Evolutionary conservation across 2,329 filamentous ascomycete genomes (phyloP).

Genomic region (Tolypocladium album): DNA sequence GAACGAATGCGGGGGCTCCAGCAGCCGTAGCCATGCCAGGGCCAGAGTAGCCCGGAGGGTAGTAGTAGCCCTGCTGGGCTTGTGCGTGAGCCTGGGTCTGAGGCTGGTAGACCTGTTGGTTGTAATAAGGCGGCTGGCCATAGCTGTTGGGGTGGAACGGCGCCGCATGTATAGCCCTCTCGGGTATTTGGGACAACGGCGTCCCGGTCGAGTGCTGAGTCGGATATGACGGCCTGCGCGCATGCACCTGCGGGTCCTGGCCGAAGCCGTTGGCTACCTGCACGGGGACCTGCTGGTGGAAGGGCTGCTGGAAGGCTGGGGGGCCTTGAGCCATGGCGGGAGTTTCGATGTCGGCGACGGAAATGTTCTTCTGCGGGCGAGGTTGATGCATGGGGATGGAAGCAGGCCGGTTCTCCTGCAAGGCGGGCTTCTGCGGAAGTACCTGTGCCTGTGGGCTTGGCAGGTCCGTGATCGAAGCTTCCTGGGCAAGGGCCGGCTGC

Average conservation of each 20-base stretch:
- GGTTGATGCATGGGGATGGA: conserved; percentile 80
- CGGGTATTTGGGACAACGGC: conserved; percentile 83
- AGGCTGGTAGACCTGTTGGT: conserved; percentile 32
- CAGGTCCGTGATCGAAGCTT: conserved; percentile 37
- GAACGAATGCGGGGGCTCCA: conserved; percentile 46
- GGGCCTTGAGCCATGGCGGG: conserved; percentile 49
- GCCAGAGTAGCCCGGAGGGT: conserved; percentile 41
- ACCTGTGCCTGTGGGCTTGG: conserved; percentile 48
- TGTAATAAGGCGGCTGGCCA: conserved; percentile 44
- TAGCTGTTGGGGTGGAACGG: conserved; percentile 75
- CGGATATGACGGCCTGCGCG: conserved; percentile 57
- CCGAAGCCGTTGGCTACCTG: conserved; percentile 51
- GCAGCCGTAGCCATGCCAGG: conserved; percentile 39
- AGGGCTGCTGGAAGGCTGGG: conserved; percentile 81
- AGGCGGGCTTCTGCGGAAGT: conserved; percentile 45
- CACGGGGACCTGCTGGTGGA: conserved; percentile 86
- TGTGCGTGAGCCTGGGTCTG: conserved; percentile 11
- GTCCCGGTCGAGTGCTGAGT: conserved; percentile 65
- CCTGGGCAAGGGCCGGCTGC: conserved; percentile 5
- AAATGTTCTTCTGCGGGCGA: conserved; percentile 87
- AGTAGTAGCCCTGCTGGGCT: conserved; percentile 56
- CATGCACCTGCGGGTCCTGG: conserved; percentile 53
- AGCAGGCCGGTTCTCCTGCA: conserved; percentile 42
- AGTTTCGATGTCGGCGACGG: conserved; percentile 84
- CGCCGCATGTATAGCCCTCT: conserved; percentile 81